Evolutionary conservation across 208 protist genomes (phyloP).

Genomic region (Leishmania turanica): DNA sequence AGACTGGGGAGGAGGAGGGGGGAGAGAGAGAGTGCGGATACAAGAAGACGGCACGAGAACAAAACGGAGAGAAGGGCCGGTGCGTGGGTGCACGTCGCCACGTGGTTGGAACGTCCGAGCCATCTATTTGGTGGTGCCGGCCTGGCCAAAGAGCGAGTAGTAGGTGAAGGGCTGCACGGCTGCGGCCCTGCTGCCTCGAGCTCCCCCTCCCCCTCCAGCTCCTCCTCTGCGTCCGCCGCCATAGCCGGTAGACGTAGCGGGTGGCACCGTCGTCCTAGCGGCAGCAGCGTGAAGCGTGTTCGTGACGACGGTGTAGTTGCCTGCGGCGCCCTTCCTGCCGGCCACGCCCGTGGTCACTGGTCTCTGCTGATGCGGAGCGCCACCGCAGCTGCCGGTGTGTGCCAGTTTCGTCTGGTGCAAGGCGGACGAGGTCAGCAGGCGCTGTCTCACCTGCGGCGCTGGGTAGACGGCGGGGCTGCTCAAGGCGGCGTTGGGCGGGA

Average conservation of each 20-base stretch:
- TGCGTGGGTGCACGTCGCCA: not conserved
- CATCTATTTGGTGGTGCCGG: conserved; percentile 19
- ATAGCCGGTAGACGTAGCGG: not conserved
- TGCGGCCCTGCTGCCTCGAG: not conserved
- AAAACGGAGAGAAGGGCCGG: not conserved
- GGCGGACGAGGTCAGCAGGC: not conserved
- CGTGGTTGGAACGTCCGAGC: not conserved
- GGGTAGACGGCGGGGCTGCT: not conserved
- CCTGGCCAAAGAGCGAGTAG: conserved; percentile 6
- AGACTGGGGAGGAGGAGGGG: not conserved
- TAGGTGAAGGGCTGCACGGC: conserved; percentile 8
- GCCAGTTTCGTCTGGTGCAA: conserved; percentile 17
- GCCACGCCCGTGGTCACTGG: not conserved
- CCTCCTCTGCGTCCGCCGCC: not conserved
- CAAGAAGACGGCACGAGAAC: no score
- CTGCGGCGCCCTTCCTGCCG: not conserved
- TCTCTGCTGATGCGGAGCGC: not conserved
- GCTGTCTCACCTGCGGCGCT: not conserved
- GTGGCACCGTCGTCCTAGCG: not conserved
- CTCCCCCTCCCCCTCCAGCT: not conserved
- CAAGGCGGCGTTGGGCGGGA: not conserved
- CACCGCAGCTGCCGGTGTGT: conserved; percentile 22
- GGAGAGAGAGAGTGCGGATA: not conserved
- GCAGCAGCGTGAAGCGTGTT: not conserved
- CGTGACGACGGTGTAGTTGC: no score